A percentile compares a stretch with the other conserved stretches of the same genome.
phyloP scores from a whole-genome alignment of 176 grass and related monocot species.

The Avena insularis region DNA sequence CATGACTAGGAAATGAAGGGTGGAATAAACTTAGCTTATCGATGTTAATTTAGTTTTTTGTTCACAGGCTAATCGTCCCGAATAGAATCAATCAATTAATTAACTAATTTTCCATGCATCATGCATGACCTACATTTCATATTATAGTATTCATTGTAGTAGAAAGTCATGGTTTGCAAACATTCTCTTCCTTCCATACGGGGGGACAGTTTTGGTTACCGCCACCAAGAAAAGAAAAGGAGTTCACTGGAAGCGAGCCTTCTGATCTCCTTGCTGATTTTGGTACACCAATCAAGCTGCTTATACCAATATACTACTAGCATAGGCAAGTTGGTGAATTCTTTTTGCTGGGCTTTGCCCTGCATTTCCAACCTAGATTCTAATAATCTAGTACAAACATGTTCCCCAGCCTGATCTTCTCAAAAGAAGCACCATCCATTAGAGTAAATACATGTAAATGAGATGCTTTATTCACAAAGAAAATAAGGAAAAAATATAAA shows the following conservation, averaged over 20 bases:
- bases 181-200: conserved; percentile 12
- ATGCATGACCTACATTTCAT: background rate
- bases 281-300: conserved; percentile 17
- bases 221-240: conserved; percentile 17
- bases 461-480: too few relatives aligned
- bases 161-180: background rate
- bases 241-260: background rate
- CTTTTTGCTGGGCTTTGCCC: background rate
- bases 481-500: too few relatives aligned
- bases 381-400: conserved; percentile 21
- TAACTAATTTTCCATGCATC: background rate
- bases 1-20: background rate
- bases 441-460: too few relatives aligned
- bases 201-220: conserved; percentile 8
- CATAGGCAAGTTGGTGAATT: conserved; percentile 14
- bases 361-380: conserved; percentile 37
- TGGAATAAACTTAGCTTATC: background rate
- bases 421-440: conserved; percentile 39
- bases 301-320: background rate
- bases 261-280: conserved; percentile 3
- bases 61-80: background rate
- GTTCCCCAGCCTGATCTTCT: conserved; percentile 49
- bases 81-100: background rate
- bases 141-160: background rate
- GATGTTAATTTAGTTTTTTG: background rate